A percentile compares a stretch with the other conserved stretches of the same genome.
phyloP scores from a whole-genome alignment of 2,329 filamentous ascomycete genomes.

The Epichloe aotearoae region DNA sequence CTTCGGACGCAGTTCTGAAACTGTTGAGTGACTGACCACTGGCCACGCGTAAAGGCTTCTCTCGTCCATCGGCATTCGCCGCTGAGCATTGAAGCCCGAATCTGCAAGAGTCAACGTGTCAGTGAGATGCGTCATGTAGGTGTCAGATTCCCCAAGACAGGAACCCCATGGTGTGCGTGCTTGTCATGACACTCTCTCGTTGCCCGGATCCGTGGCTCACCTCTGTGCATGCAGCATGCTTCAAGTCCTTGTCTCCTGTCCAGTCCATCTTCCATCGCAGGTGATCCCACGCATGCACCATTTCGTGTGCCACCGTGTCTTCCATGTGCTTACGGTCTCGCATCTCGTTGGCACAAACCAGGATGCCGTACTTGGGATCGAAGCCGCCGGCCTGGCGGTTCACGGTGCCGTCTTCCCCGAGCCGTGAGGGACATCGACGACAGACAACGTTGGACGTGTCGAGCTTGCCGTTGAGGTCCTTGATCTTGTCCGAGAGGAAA shows the following conservation, averaged over 20 bases:
- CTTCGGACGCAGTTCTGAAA: constrained; percentile 84
- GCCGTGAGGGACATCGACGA: constrained; percentile 54
- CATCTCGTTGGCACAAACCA: constrained; percentile 88
- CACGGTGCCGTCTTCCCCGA: constrained; percentile 44
- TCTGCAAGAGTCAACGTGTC: constrained; percentile 35
- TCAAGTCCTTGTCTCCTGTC: constrained; percentile 54
- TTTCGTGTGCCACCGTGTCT: constrained; percentile 90
- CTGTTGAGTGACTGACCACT: constrained; percentile 83
- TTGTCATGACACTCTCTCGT: background rate
- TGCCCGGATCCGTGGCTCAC: constrained; percentile 28
- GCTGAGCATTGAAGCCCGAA: constrained; percentile 81
- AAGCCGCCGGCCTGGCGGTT: constrained; percentile 69
- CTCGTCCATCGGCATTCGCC: constrained; percentile 86
- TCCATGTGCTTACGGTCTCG: constrained; percentile 69
- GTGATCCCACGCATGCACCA: constrained; percentile 96
- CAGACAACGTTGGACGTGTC: constrained; percentile 68
- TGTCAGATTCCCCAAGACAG: background rate
- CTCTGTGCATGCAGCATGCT: constrained; percentile 90
- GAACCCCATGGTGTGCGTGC: no score
- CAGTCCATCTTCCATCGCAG: constrained; percentile 83
- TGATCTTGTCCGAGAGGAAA: constrained; percentile 75
- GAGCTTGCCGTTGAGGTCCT: constrained; percentile 63
- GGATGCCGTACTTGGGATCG: constrained; percentile 70
- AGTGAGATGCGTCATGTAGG: background rate
- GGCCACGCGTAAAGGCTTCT: constrained; percentile 72